Percentiles rank a stretch among this genome's conserved stretches.
phyloP scores from a whole-genome alignment of 441 rosid genomes.

The Gossypium aridum region DNA sequence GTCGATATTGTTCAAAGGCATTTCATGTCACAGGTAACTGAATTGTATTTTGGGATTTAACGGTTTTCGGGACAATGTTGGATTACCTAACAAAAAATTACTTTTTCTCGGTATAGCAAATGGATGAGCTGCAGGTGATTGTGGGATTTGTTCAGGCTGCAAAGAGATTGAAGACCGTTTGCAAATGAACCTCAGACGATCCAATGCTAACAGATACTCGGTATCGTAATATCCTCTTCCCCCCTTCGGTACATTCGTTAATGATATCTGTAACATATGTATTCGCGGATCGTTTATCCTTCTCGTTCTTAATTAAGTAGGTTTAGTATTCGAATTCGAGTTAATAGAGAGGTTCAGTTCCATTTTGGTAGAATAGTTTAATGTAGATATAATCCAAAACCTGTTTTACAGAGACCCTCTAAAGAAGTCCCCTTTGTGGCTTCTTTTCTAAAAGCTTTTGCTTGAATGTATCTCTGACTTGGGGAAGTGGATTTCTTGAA shows the following conservation, averaged over 20 bases:
- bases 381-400: constrained; percentile 35
- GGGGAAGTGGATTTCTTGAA: constrained; percentile 30
- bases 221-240: constrained; percentile 25
- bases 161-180: constrained; percentile 64
- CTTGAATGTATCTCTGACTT: constrained; percentile 37
- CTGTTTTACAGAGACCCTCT: constrained; percentile 12
- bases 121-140: constrained; percentile 97
- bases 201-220: constrained; percentile 35
- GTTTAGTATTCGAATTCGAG: constrained; percentile 18
- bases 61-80: not conserved
- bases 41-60: not conserved
- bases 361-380: constrained; percentile 28
- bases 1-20: constrained; percentile 83
- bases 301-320: constrained; percentile 5
- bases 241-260: not conserved
- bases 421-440: constrained; percentile 9
- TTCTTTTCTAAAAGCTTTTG: constrained; percentile 19
- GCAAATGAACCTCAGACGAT: constrained; percentile 37
- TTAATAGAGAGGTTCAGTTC: constrained; percentile 30
- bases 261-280: constrained; percentile 27
- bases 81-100: not conserved
- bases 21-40: constrained; percentile 84
- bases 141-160: constrained; percentile 93
- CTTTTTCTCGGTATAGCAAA: constrained; percentile 41
- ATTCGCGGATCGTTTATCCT: constrained; percentile 15